Percentiles rank a stretch among this genome's conserved stretches.
Conservation (phyloP, 2,329 filamentous ascomycete species). For the Aureobasidium pullulans region DNA sequence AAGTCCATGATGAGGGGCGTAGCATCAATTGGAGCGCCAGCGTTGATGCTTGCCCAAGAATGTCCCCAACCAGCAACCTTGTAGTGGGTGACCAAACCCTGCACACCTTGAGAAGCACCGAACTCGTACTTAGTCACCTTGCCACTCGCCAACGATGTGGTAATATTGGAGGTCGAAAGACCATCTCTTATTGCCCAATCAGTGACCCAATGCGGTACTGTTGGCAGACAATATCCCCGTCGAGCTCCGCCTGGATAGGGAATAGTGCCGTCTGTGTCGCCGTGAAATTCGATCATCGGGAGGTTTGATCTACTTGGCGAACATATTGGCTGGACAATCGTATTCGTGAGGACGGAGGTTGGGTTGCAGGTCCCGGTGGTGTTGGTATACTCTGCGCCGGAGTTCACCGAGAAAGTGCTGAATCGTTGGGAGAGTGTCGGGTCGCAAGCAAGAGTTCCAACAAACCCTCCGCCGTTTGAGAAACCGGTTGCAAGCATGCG, state of each 20-base stretch:
- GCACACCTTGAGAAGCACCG: constrained; percentile 22
- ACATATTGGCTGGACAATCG: constrained; percentile 18
- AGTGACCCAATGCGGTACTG: constrained; percentile 20
- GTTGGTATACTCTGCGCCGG: constrained; percentile 38
- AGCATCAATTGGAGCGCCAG: constrained; percentile 20
- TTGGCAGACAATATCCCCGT: constrained; percentile 11
- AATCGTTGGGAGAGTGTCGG: constrained; percentile 33
- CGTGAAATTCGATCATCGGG: constrained; percentile 39
- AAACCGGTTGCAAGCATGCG: constrained; percentile 43
- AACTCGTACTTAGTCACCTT: constrained; percentile 27
- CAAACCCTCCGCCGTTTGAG: constrained; percentile 48
- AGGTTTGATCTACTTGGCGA: constrained; percentile 21
- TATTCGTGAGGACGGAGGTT: constrained; percentile 20
- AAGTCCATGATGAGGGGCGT: constrained; percentile 24
- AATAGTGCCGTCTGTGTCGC: constrained; percentile 33
- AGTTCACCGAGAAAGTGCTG: constrained; percentile 43
- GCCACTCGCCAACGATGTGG: constrained; percentile 17
- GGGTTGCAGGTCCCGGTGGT: constrained; percentile 16
- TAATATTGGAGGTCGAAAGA: constrained; percentile 24
- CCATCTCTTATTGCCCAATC: constrained; percentile 30
- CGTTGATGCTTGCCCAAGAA: constrained; percentile 31
- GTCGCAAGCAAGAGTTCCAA: constrained; percentile 42
- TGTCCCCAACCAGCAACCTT: constrained; percentile 32
- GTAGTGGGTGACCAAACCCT: constrained; percentile 33
- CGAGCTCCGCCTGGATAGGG: constrained; percentile 27